These are phyloP conservation scores for Xylariaceae sp. DNA, from an alignment of 2,329 filamentous ascomycete species.

Conservation along the genomic window DNA sequence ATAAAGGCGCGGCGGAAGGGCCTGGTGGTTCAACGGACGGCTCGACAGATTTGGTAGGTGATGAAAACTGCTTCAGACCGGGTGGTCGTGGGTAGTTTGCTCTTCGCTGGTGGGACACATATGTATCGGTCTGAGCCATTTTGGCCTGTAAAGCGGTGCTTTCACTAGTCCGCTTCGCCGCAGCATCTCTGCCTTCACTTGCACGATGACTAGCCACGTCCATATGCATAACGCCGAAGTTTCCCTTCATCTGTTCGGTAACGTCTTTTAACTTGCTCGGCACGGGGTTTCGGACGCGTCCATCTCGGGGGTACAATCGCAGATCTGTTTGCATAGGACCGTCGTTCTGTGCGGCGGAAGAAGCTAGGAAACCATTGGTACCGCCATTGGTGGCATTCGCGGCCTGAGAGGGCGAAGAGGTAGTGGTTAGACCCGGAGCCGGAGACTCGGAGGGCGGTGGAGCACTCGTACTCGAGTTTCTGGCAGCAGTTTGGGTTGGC, in stretches of 20 bases:
- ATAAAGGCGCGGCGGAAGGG: constrained; percentile 38
- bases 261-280: constrained; percentile 65
- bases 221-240: constrained; percentile 67
- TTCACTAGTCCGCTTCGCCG: constrained; percentile 64
- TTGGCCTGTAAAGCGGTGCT: constrained; percentile 61
- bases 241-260: constrained; percentile 58
- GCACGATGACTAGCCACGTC: constrained; percentile 49
- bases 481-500: constrained; percentile 21
- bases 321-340: constrained; percentile 29
- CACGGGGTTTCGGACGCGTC: constrained; percentile 59
- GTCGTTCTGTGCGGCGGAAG: constrained; percentile 20
- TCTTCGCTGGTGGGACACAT: constrained; percentile 53
- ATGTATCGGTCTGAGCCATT: constrained; percentile 56
- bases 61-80: constrained; percentile 33
- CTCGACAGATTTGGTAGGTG: constrained; percentile 27
- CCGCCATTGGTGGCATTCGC: constrained; percentile 26
- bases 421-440: constrained; percentile 23
- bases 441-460: constrained; percentile 31
- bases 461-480: constrained; percentile 22
- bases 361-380: constrained; percentile 22
- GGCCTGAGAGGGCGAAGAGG: constrained; percentile 25
- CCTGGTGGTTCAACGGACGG: constrained; percentile 9
- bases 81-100: constrained; percentile 38
- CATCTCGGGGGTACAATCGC: constrained; percentile 44
- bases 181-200: constrained; percentile 53